Base-by-base conservation (phyloP, 805 yeast genomes). In the Candida ortonii region DNA sequence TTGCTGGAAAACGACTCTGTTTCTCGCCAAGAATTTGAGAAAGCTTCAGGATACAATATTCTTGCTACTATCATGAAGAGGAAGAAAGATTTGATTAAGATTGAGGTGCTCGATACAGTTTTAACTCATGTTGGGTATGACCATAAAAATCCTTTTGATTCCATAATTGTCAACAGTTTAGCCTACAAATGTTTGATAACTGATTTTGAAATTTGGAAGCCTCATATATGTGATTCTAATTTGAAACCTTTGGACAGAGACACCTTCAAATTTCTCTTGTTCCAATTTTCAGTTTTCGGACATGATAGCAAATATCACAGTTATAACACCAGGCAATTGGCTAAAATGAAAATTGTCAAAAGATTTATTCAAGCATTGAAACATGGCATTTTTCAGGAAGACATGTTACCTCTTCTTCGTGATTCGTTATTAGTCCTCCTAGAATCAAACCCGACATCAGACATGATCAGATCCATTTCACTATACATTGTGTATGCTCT, bases 171-270 rank as follows among this genome's bases (percentile, higher is more conserved):
- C 6, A 78, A 83, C 44, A 66, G 72, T 1, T 39, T 59, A 2
- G 82, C 81, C 0, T 87, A 81, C 50, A 67, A 74, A 22, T 57
- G 66, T 1, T 53, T 86, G 27, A 65, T 84, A 23, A 65, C 78
- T 13, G 88, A 85, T 41, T 68, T 82, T 41, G 82, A 77, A 35
- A 61, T 76, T 14, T 80, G 85, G 76, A 65, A 65, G 36, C 59
- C 59, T 11, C 16, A 16, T 2, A 17, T 33, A 4, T 45, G 39
- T 5, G 42, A 46, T n/a, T 39, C 44, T 1, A 34, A 33, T 10
- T 43, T 44, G 2, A 51, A 53, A 1, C 57, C 36, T 1, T 15
- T 33, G 8, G 34, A 53, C 13, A 46, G 60, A 3, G 78, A 73
- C 24, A 65, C 78, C 0, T 61, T 78, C 33, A 62, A 73, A 30